phyloP scores from a whole-genome alignment of 495 filamentous ascomycete species.

The Arthonia radiata region DNA sequence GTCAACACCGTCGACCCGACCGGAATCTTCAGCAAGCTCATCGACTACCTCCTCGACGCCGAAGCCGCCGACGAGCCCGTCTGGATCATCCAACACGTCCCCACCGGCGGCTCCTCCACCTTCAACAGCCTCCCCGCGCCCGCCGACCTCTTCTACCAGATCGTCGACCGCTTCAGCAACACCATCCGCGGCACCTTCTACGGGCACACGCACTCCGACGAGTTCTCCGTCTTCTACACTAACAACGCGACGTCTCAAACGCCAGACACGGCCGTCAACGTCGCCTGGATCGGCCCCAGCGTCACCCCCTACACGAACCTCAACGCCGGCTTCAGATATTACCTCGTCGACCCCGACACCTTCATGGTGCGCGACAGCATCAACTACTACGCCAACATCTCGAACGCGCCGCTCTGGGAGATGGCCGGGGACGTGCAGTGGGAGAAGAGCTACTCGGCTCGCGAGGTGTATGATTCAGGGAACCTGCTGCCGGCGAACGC shows the following conservation, averaged over 20 bases:
- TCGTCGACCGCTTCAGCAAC: constrained; percentile 28
- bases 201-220: constrained; percentile 30
- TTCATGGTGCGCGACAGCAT: constrained; percentile 28
- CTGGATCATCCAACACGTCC: constrained; percentile 31
- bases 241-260: constrained; percentile 21
- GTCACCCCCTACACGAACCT: constrained; percentile 27
- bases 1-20: constrained; percentile 23
- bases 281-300: constrained; percentile 26
- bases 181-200: constrained; percentile 31
- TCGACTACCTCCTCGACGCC: constrained; percentile 24
- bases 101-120: constrained; percentile 20
- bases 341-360: constrained; percentile 27
- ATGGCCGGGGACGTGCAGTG: constrained; percentile 21
- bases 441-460: constrained; percentile 34
- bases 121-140: constrained; percentile 25
- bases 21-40: constrained; percentile 24
- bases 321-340: constrained; percentile 29
- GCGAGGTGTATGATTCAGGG: constrained; percentile 22
- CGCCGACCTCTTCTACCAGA: constrained; percentile 28
- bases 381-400: constrained; percentile 26
- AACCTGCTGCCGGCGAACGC: constrained; percentile 20
- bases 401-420: constrained; percentile 10
- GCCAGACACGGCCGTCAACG: constrained; percentile 16
- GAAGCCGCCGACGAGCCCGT: constrained; percentile 26
- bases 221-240: constrained; percentile 26